A percentile compares a stretch with the other conserved stretches of the same genome.
These are phyloP conservation scores for Torrubiella hemipterigena DNA, from an alignment of 2,329 filamentous ascomycete genomes.

Conservation along the genomic window DNA sequence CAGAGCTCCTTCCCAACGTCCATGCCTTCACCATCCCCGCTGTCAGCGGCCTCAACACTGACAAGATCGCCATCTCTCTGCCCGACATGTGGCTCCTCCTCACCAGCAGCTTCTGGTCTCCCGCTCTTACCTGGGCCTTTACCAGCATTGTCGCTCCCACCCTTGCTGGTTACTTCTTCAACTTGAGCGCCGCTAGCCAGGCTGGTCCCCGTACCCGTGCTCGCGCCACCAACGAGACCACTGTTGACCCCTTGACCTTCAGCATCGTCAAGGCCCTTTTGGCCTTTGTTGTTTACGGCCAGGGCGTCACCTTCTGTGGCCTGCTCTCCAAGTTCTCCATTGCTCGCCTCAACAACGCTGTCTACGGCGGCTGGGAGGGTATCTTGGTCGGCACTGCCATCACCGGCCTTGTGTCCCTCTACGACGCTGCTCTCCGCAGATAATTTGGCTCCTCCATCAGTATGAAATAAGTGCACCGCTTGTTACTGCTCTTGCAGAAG, in stretches of 20 bases:
- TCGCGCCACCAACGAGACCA: constrained; percentile 24
- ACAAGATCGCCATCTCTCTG: constrained; percentile 50
- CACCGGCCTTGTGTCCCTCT: constrained; percentile 57
- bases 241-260: constrained; percentile 78
- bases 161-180: constrained; percentile 77
- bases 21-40: constrained; percentile 65
- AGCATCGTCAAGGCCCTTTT: constrained; percentile 79
- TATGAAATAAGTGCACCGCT: no score
- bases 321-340: constrained; percentile 49
- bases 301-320: constrained; percentile 50
- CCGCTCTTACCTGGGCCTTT: constrained; percentile 62
- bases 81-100: constrained; percentile 75
- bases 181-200: constrained; percentile 51
- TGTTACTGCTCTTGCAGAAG: no score
- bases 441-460: constrained; percentile 27
- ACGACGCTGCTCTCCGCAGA: constrained; percentile 66
- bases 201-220: constrained; percentile 25
- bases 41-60: constrained; percentile 39
- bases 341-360: constrained; percentile 47
- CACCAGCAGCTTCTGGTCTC: constrained; percentile 71
- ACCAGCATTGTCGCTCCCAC: constrained; percentile 63
- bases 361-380: constrained; percentile 62
- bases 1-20: constrained; percentile 57
- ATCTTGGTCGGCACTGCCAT: constrained; percentile 57
- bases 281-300: constrained; percentile 68